These are phyloP conservation scores for Apophysomyces ossiformis DNA, from an alignment of 371 early-diverging fungal species.

Conservation along the genomic window DNA sequence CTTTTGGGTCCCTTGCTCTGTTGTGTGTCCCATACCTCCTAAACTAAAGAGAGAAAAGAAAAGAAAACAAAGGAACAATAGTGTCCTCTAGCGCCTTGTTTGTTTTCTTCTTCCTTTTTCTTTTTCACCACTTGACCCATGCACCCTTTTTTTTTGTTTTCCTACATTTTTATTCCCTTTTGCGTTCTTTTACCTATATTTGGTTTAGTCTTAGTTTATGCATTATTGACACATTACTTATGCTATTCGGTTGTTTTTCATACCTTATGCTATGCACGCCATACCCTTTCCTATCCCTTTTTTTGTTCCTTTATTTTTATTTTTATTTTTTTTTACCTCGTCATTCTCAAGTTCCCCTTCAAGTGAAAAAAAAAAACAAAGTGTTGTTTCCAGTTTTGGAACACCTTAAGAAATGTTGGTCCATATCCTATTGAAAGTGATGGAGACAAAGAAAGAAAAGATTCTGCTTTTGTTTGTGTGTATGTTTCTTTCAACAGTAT, in stretches of 20 bases:
- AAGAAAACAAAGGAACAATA: too few relatives aligned
- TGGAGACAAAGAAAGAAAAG: not conserved
- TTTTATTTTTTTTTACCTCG: not conserved
- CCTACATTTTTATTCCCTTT: slow-evolving; percentile 24
- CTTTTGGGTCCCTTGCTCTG: not conserved
- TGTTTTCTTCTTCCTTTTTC: not conserved
- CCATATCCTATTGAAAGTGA: not conserved
- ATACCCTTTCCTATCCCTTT: slow-evolving; percentile 5
- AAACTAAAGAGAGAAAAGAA: too few relatives aligned
- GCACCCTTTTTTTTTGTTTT: slow-evolving; percentile 19
- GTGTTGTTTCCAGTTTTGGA: too few relatives aligned
- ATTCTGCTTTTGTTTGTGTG: too few relatives aligned
- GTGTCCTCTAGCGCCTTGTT: not conserved
- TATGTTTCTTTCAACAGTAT: too few relatives aligned
- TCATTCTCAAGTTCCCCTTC: not conserved
- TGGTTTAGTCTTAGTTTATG: slow-evolving; percentile 21
- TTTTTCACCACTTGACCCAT: not conserved
- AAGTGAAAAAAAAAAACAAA: not conserved
- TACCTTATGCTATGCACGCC: slow-evolving; percentile 26
- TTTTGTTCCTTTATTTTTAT: not conserved
- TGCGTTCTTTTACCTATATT: slow-evolving; percentile 28
- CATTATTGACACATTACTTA: slow-evolving; percentile 25
- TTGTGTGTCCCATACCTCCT: too few relatives aligned
- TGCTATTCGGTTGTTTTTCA: not conserved
- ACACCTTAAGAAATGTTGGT: too few relatives aligned